These are phyloP conservation scores for Kurtzmaniella natalensis DNA, from an alignment of 1,139 yeast species.

Conservation along the genomic window DNA sequence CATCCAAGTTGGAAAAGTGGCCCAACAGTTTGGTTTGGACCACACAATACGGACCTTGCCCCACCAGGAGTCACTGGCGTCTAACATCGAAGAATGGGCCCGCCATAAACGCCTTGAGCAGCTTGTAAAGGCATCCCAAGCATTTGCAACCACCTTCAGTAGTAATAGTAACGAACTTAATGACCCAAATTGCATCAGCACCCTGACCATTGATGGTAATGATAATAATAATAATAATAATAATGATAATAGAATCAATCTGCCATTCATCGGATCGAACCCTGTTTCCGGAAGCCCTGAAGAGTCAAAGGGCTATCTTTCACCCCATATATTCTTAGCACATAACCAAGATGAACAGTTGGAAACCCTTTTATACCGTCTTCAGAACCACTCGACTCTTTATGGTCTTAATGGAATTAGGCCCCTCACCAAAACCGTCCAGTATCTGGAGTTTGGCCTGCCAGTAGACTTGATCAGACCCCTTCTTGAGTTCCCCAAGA, in stretches of 20 bases:
- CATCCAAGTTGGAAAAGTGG: conserved; percentile 26
- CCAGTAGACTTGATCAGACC: conserved; percentile 46
- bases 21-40: conserved; percentile 33
- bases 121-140: conserved; percentile 18
- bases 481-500: conserved; percentile 42
- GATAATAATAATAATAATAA: too few species aligned
- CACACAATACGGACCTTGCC: conserved; percentile 19
- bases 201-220: too few species aligned
- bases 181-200: too few species aligned
- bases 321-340: conserved; percentile 46
- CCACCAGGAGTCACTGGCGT: conserved; percentile 9
- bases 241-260: too few species aligned
- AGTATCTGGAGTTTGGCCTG: conserved; percentile 16
- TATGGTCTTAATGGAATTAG: conserved; percentile 52
- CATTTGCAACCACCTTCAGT: background rate
- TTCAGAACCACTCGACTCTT: conserved; percentile 50
- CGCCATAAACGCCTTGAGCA: conserved; percentile 47
- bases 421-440: conserved; percentile 22
- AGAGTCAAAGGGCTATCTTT: conserved; percentile 26
- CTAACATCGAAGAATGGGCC: conserved; percentile 55
- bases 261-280: background rate
- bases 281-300: conserved; percentile 7
- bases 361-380: conserved; percentile 62
- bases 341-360: conserved; percentile 71
- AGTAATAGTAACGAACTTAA: too few species aligned